These are phyloP conservation scores for Tuber indicum DNA, from an alignment of 495 filamentous ascomycete species.

Conservation along the genomic window DNA sequence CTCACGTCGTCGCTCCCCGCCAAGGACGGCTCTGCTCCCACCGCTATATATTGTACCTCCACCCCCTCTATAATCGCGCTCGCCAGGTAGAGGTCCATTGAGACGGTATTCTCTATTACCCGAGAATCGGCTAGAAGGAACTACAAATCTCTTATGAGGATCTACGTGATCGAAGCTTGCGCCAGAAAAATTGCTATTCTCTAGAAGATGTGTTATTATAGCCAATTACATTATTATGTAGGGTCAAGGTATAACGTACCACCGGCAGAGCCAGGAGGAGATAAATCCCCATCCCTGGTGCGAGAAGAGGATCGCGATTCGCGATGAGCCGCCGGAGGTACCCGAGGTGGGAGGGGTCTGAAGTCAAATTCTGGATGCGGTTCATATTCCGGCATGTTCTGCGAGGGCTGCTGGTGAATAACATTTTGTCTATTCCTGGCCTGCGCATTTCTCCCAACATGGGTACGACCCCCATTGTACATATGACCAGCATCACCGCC, in stretches of 20 bases:
- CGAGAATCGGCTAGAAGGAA: conserved; percentile 21
- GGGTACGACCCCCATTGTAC: conserved; percentile 10
- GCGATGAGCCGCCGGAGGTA: conserved; percentile 16
- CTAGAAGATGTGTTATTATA: conserved; percentile 22
- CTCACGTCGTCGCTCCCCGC: conserved; percentile 26
- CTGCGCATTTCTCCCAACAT: conserved; percentile 16
- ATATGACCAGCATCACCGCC: conserved; percentile 21
- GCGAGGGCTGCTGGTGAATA: conserved; percentile 30
- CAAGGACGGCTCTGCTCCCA: conserved; percentile 31
- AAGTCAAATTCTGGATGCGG: conserved; percentile 29
- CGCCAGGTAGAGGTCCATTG: conserved; percentile 24
- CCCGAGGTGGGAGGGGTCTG: conserved; percentile 16
- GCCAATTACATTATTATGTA: neutral
- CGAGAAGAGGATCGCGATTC: conserved; percentile 34
- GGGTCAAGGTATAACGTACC: conserved; percentile 17
- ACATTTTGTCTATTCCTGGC: conserved; percentile 24
- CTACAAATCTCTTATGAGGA: conserved; percentile 25
- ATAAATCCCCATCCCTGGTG: conserved; percentile 28
- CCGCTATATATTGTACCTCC: conserved; percentile 33
- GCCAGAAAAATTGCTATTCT: conserved; percentile 35
- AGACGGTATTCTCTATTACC: conserved; percentile 28
- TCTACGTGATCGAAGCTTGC: conserved; percentile 26
- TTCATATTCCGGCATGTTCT: conserved; percentile 14
- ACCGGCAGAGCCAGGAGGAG: conserved; percentile 25
- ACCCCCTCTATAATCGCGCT: conserved; percentile 15